Evolutionary conservation across 1,139 yeast genomes (phyloP), one percentile per base, ranked within the genome.

Genomic region (Magnusiomyces ingens): DNA sequence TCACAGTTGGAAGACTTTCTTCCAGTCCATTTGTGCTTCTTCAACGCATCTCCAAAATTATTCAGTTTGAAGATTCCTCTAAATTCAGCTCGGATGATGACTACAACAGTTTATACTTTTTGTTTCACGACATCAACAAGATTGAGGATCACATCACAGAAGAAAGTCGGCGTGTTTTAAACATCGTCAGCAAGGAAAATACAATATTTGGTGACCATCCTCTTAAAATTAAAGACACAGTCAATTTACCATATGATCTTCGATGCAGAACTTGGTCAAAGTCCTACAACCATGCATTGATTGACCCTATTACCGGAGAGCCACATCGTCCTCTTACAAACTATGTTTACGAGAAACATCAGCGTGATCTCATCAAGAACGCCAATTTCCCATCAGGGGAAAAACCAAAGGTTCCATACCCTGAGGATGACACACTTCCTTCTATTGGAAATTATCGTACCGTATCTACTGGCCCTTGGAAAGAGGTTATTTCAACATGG

Each of bases 61-160:
- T 89, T 46, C 77, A 79, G 35, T 86, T 87, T 66, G 87, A 85
- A 48, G 81, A 84, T 58, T 83, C 86, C 43, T 82, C 83, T 53
- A 68, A 81, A 3, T 87, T 84, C 62, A 78, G 82, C 51, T 84
- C 90, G 1, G 79, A 85, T 52, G 96, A 89, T 63, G 94, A 88
- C 65, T 89, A 79, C 65, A 80, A 90, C 11, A 76, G 90, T 29
- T 71, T 89, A 56, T 88, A 84, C 64, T 81, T 85, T 55, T 71
- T 87, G 37, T 87, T 89, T 66, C 79, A 79, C 56, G 86, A 83
- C 45, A 76, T 85, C 0, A 75, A 72, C 54, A 81, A 79, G 10
- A 79, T 89, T 13, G 76, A 84, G 45, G 71, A 78, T 43, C 82
- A 85, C 48, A 75, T 89, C 59, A 84, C 95, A 0, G 78, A 78